Evolutionary conservation across 2,329 filamentous ascomycete genomes (phyloP).

Genomic region (Hymenoscyphus infarciens): DNA sequence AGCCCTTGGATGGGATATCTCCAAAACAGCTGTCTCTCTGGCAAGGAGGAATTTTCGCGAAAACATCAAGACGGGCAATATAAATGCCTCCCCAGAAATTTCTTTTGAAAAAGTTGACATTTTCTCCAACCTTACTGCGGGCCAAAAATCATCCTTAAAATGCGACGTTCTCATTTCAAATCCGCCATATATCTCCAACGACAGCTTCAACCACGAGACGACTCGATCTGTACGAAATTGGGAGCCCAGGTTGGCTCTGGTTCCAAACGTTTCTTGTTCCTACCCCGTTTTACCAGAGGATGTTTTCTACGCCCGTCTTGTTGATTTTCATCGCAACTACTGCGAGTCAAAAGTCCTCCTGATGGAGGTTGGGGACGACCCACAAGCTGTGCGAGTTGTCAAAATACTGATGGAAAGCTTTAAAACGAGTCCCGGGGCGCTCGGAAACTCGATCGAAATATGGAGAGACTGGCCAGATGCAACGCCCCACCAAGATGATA

Average conservation of each 20-base stretch:
- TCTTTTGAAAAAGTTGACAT: constrained; percentile 38
- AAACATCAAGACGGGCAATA: constrained; percentile 41
- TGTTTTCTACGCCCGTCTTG: constrained; percentile 65
- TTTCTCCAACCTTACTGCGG: constrained; percentile 39
- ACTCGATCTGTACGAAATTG: constrained; percentile 72
- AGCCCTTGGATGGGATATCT: constrained; percentile 76
- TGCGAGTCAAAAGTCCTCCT: constrained; percentile 54
- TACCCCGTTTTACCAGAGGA: constrained; percentile 32
- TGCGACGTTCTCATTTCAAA: constrained; percentile 70
- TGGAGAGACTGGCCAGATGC: constrained; percentile 67
- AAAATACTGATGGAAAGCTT: constrained; percentile 38
- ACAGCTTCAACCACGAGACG: constrained; percentile 59
- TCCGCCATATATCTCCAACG: constrained; percentile 79
- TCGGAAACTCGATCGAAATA: constrained; percentile 50
- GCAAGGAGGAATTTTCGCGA: constrained; percentile 59
- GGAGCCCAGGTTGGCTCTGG: constrained; percentile 78
- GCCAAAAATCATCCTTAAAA: constrained; percentile 3
- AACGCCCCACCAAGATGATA: constrained; percentile 26
- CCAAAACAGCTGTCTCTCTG: constrained; percentile 59
- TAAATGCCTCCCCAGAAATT: constrained; percentile 26
- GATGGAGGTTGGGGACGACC: constrained; percentile 68
- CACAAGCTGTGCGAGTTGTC: constrained; percentile 64
- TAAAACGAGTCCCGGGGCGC: constrained; percentile 16
- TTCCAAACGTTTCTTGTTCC: constrained; percentile 40
- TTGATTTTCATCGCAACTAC: constrained; percentile 48